Conservation (phyloP, 2,329 filamentous ascomycete species). For the Sclerotinia spermophila region DNA sequence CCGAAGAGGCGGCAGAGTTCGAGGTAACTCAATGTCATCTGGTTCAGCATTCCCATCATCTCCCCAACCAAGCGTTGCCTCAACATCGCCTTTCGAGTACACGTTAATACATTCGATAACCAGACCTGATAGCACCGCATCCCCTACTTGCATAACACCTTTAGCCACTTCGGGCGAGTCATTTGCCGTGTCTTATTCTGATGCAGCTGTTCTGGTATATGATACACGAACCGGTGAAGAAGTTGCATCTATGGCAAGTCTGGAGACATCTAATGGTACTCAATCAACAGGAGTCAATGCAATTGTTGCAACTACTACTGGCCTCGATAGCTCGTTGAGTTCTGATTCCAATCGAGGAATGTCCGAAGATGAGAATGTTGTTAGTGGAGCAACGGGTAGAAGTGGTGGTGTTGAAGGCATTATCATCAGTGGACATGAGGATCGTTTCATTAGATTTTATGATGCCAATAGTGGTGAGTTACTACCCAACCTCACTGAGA, state of each 20-base stretch:
- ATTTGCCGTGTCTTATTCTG: slow-evolving; percentile 90
- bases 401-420: slow-evolving; percentile 81
- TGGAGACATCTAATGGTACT: slow-evolving; percentile 90
- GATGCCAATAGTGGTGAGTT: slow-evolving; percentile 95
- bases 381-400: slow-evolving; percentile 77
- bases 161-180: slow-evolving; percentile 77
- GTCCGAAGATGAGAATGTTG: slow-evolving; percentile 68
- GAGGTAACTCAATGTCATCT: slow-evolving; percentile 90
- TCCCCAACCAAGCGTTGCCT: slow-evolving; percentile 83
- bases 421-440: slow-evolving; percentile 94
- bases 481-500: not conserved
- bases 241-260: slow-evolving; percentile 85
- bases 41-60: slow-evolving; percentile 88
- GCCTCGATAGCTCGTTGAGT: slow-evolving; percentile 63
- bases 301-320: slow-evolving; percentile 80
- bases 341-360: slow-evolving; percentile 61
- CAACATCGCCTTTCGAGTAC: slow-evolving; percentile 80
- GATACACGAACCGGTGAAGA: slow-evolving; percentile 86
- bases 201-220: slow-evolving; percentile 86
- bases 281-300: slow-evolving; percentile 81
- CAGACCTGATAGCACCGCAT: slow-evolving; percentile 63
- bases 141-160: slow-evolving; percentile 89
- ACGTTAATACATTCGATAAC: slow-evolving; percentile 84
- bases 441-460: slow-evolving; percentile 93
- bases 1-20: slow-evolving; percentile 70